A percentile compares a stretch with the other conserved stretches of the same genome.
Conservation (phyloP, 768 basidiomycete genomes). For the Naganishia onofrii region DNA sequence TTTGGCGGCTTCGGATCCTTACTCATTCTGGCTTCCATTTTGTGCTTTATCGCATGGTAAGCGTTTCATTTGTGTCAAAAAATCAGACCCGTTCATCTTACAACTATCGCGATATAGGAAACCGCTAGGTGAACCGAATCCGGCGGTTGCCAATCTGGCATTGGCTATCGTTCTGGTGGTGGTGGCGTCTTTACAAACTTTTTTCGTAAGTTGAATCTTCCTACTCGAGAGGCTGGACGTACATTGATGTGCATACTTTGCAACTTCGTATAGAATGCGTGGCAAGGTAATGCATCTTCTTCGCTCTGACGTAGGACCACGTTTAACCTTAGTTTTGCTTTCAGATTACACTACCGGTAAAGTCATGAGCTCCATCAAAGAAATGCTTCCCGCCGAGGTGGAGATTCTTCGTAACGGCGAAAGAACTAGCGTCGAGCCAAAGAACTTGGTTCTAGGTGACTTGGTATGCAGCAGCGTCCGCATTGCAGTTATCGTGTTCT, state of each 20-base stretch:
- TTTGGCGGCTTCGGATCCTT: conserved; percentile 64
- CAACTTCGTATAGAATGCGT: conserved; percentile 7
- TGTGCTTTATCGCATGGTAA: conserved; percentile 61
- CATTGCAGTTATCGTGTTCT: not conserved
- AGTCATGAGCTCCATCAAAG: conserved; percentile 63
- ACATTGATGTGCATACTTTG: not conserved
- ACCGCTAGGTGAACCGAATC: conserved; percentile 62
- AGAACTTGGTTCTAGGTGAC: conserved; percentile 49
- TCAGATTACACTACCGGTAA: conserved; percentile 61
- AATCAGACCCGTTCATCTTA: not conserved
- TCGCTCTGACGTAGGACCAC: no score
- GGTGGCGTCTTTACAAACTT: conserved; percentile 45
- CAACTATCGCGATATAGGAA: conserved; percentile 54
- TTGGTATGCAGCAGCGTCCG: conserved; percentile 32
- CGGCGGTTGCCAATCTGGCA: conserved; percentile 61
- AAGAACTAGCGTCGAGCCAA: conserved; percentile 40
- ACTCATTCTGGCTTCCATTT: conserved; percentile 60
- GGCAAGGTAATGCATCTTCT: conserved; percentile 7
- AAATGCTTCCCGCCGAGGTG: conserved; percentile 50
- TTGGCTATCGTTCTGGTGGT: conserved; percentile 62
- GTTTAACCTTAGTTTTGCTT: conserved; percentile 26
- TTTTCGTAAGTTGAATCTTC: conserved; percentile 31
- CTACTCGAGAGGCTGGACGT: not conserved
- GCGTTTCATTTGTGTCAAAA: not conserved
- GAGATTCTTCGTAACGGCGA: conserved; percentile 46